Conservation (phyloP, 257 asterid species). For the Solanum virginianum region DNA sequence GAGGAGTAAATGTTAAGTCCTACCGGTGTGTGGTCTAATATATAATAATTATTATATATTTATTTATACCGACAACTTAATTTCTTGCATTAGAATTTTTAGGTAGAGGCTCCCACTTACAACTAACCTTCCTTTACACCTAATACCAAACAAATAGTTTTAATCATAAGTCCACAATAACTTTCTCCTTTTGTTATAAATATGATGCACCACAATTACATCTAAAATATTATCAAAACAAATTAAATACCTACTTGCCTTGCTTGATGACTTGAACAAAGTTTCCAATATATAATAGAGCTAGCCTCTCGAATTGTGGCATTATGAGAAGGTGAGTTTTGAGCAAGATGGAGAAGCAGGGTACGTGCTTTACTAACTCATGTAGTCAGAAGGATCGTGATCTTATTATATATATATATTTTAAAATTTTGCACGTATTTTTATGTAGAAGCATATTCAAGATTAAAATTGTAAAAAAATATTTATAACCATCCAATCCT, state of each 20-base stretch:
- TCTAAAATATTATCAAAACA: neutral
- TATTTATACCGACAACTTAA: neutral
- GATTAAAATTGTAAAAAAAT: neutral
- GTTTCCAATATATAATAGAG: neutral
- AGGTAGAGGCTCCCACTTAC: neutral
- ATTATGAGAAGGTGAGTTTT: constrained; percentile 38
- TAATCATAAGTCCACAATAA: neutral
- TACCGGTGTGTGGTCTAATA: neutral
- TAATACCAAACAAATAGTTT: neutral
- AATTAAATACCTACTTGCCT: neutral
- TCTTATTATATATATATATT: neutral
- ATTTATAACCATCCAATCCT: neutral
- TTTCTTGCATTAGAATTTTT: neutral
- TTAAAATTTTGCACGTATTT: neutral
- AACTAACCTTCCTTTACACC: constrained; percentile 8
- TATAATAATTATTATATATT: neutral
- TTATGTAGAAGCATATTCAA: neutral
- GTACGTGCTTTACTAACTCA: constrained; percentile 93
- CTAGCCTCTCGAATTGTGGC: neutral
- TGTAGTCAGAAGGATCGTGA: neutral
- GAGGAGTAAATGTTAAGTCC: neutral
- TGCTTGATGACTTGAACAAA: neutral
- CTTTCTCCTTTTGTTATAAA: constrained; percentile 26
- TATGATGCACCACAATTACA: neutral
- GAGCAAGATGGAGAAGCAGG: constrained; percentile 99